Percentiles rank a stretch among this genome's conserved stretches.
Conservation (phyloP, 371 early-diverging fungal genomes). For the Haplosporangium sp. region DNA sequence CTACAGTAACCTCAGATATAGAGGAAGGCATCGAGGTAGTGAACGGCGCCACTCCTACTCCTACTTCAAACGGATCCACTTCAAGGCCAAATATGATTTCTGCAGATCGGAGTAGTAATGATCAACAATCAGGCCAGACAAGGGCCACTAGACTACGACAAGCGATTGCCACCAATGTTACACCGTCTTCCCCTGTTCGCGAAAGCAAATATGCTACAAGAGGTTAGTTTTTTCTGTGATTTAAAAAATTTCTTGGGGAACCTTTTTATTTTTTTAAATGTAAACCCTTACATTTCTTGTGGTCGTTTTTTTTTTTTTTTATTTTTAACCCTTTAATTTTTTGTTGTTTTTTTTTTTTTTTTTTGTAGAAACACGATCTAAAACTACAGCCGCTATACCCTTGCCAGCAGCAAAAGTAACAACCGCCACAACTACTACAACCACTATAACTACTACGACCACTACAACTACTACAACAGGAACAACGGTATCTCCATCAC, state of each 20-base stretch:
- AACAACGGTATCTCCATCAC: too few species aligned
- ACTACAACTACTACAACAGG: too few species aligned
- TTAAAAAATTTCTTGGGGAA: background rate
- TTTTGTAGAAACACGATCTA: constrained; percentile 8
- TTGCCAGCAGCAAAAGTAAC: background rate
- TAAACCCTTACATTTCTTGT: background rate
- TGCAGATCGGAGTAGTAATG: background rate
- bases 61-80: background rate
- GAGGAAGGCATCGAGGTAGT: background rate
- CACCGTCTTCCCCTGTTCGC: background rate
- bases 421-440: background rate
- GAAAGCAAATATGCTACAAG: background rate
- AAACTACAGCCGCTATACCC: background rate
- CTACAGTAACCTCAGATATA: background rate
- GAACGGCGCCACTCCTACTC: background rate
- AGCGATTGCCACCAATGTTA: constrained; percentile 4
- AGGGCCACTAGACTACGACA: background rate
- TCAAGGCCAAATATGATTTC: background rate
- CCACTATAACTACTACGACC: background rate
- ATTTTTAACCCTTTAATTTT: too few species aligned
- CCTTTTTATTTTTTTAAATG: background rate
- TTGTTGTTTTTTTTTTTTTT: background rate
- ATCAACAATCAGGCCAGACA: background rate
- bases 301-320: background rate
- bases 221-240: background rate